Base-by-base conservation (phyloP, 805 yeast species). In the Komagataella phaffii region DNA sequence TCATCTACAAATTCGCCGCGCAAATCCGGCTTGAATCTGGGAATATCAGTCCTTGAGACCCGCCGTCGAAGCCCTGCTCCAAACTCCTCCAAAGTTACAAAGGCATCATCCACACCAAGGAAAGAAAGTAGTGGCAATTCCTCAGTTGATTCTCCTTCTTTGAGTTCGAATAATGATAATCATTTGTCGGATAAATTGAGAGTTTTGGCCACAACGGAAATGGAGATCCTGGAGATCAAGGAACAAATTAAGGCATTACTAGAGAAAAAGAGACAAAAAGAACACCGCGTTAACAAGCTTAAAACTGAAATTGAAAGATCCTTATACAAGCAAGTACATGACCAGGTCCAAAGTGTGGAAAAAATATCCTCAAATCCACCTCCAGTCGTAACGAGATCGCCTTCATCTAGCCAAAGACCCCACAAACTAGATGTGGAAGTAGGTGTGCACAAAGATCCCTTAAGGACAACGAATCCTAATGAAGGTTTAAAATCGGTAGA, bases 151-250 rank as follows among this genome's bases (percentile, higher is more conserved):
- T 12, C 45, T 2, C 6, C 45, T 3, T 17, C 49, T 14, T 7
- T 8, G 5, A 21, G 10, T 17, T 24, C 47, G 8, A 18, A 40
- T 7, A 23, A 18, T 17, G 79, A 30, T 8, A 30, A 30, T 5
- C 40, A 73, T 45, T 67, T 82, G 5, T 79, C 78, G 53, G 77
- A 74, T 3, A 76, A 81, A 49, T 64, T 84, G 49, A 72, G 87
- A 54, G 66, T 73, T 7, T 65, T 85, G 47, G 91, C 91, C 0
- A 67, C 78, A 45, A 84, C 82, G 59, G 93, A 85, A 60, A 77
- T 81, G 77, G 76, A 75, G 23, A 68, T 84, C 24, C 74, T 84
- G 49, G 89, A 84, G 56, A 64, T 83, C 46, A 82, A 80, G 55
- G 81, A 79, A 56, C 67, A 70, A 48, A 72, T 82, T 23, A 74